Conservation (phyloP, 306 rosid species). For the Vigna trinervia region DNA sequence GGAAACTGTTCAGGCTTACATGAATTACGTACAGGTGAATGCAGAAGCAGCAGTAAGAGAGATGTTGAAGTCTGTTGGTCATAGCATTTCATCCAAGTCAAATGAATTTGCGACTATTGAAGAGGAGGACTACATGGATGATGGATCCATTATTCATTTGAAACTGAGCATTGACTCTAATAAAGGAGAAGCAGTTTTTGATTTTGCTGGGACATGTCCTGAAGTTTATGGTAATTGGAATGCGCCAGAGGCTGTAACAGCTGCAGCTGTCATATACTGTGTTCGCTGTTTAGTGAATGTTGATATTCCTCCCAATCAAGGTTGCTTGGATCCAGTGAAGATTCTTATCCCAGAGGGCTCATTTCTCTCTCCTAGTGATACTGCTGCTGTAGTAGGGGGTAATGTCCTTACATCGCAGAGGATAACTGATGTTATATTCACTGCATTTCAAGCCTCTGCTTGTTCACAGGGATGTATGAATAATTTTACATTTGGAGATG, state of each 20-base stretch:
- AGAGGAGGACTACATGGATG: constrained; percentile 98
- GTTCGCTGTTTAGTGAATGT: constrained; percentile 87
- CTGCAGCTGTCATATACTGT: constrained; percentile 94
- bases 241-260: constrained; percentile 93
- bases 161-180: constrained; percentile 77
- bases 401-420: constrained; percentile 96
- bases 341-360: constrained; percentile 88
- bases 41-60: constrained; percentile 96
- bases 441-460: constrained; percentile 96
- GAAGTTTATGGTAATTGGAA: constrained; percentile 99
- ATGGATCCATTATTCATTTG: constrained; percentile 87
- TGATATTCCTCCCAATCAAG: constrained; percentile 97
- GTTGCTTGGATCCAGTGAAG: constrained; percentile 96
- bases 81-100: constrained; percentile 61
- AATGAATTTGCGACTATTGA: constrained; percentile 58
- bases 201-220: constrained; percentile 78
- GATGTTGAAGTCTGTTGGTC: constrained; percentile 82
- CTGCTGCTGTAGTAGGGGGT: constrained; percentile 93
- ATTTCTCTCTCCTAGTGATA: constrained; percentile 90
- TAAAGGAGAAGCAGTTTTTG: constrained; percentile 86
- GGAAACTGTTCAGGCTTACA: constrained; percentile 88
- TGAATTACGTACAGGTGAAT: constrained; percentile 87
- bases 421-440: constrained; percentile 85
- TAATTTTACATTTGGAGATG: constrained; percentile 95
- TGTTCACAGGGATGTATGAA: constrained; percentile 99